Evolutionary conservation across 306 rosid genomes (phyloP), one percentile per base, ranked within the genome.

Genomic region (Vigna unguiculata): DNA sequence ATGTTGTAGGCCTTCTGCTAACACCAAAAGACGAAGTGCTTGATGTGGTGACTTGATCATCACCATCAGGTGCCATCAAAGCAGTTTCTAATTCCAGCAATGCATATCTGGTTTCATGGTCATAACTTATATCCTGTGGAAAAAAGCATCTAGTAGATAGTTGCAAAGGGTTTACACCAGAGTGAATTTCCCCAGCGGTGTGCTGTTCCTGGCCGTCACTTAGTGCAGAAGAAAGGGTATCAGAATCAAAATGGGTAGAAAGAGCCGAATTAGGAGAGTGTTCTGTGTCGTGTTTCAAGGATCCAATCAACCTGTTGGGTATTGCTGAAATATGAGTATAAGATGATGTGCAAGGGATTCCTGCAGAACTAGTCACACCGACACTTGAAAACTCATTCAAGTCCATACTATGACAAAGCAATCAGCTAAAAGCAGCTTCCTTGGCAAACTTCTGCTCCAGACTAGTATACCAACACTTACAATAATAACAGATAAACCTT

Each of bases 31-130:
- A n/a, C n/a, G n/a, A 80, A 60, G 81, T 53, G 30, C 80, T 78
- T 40, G 84, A 65, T 55, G 81, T 34, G 71, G 83, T 79, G 60
- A 77, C 69, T 49, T 80, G 80, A 75, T 88, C 86, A 43, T 81
- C 70, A 90, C 78, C 78, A 16, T 88, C 92, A 3, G 89, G 88
- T 30, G 80, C 91, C 98, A 93, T 89, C 52, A 93, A 71, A 83
- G 82, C 82, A 58, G 91, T 77, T 83, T 93, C 98, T 77, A 93
- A 65, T 78, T 88, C 81, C 67, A 69, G 87, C 85, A 93, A 71
- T 9, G 74, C 54, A 30, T 82, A 72, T 40, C 81, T 84, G 24
- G 86, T 79, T 64, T 78, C 69, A 72, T 54, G 87, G 54, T 71
- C 58, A 8, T 58, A 80, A 52, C 57, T 82, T 34, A 80, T 88